Evolutionary conservation across 306 rosid species (phyloP).

Genomic region (Mimosa bimucronata): DNA sequence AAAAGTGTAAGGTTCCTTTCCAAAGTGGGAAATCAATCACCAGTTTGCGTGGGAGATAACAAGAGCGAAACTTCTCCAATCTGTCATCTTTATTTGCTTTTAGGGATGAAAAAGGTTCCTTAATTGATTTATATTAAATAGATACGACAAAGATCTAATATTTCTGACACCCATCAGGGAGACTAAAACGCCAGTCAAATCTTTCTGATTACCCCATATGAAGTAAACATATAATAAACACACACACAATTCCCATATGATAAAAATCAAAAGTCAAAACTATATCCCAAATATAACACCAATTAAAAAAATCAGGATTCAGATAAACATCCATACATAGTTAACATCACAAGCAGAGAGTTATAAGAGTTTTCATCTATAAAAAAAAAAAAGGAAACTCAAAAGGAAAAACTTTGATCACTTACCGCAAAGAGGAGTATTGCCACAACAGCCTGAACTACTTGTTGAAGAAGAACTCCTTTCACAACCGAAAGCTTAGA

Average conservation of each 20-base stretch:
- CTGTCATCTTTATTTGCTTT: not conserved
- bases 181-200: not conserved
- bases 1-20: not conserved
- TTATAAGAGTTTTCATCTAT: not conserved
- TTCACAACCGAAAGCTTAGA: slow-evolving; percentile 71
- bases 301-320: not conserved
- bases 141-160: not conserved
- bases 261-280: not conserved
- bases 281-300: not conserved
- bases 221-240: not conserved
- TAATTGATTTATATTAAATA: not conserved
- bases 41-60: not conserved
- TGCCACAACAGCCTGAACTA: slow-evolving; percentile 84
- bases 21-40: not conserved
- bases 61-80: not conserved
- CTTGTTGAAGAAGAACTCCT: slow-evolving; percentile 90
- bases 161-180: not conserved
- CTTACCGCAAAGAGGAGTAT: slow-evolving; percentile 77
- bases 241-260: not conserved
- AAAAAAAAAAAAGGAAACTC: not conserved
- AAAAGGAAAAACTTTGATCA: not conserved
- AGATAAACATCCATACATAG: not conserved
- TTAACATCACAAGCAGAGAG: not conserved
- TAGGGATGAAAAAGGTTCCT: not conserved
- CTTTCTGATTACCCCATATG: not conserved